phyloP scores from a whole-genome alignment of 352 stramenopile species.

The Phytophthora tubulina region DNA sequence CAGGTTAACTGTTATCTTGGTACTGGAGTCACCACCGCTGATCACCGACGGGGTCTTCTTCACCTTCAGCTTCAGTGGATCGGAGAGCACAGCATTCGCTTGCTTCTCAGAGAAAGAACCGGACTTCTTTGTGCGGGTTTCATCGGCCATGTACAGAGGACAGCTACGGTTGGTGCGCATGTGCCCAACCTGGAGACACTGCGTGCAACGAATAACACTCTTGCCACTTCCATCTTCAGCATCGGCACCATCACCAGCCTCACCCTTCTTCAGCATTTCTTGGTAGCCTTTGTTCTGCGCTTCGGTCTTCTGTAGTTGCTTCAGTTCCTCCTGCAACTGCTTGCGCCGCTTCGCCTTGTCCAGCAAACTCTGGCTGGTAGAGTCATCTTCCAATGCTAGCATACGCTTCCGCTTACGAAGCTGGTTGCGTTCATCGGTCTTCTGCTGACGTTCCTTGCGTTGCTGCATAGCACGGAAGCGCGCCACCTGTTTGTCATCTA shows the following conservation, averaged over 20 bases:
- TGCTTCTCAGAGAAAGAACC: slow-evolving; percentile 37
- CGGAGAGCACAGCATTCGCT: slow-evolving; percentile 43
- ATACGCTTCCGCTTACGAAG: slow-evolving; percentile 85
- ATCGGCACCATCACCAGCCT: slow-evolving; percentile 45
- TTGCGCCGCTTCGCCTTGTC: slow-evolving; percentile 86
- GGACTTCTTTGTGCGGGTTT: slow-evolving; percentile 53
- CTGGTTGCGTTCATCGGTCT: slow-evolving; percentile 77
- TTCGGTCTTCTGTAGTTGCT: slow-evolving; percentile 84
- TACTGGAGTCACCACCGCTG: slow-evolving; percentile 36
- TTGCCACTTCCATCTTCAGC: slow-evolving; percentile 52
- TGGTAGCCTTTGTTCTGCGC: slow-evolving; percentile 86
- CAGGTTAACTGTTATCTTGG: slow-evolving; percentile 84
- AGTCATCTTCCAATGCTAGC: slow-evolving; percentile 73
- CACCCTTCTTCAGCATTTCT: slow-evolving; percentile 84
- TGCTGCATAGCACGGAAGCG: slow-evolving; percentile 82
- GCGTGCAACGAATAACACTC: slow-evolving; percentile 80
- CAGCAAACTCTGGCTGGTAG: slow-evolving; percentile 55
- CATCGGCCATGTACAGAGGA: slow-evolving; percentile 84
- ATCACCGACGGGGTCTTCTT: slow-evolving; percentile 52
- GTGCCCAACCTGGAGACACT: slow-evolving; percentile 81
- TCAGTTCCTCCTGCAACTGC: slow-evolving; percentile 88
- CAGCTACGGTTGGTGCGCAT: slow-evolving; percentile 89
- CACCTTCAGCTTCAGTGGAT: slow-evolving; percentile 71
- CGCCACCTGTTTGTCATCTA: slow-evolving; percentile 76
- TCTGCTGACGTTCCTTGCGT: slow-evolving; percentile 76